Evolutionary conservation across 805 yeast genomes (phyloP), one percentile per base, ranked within the genome.

Genomic region (Lipomyces spencermartinsiae): DNA sequence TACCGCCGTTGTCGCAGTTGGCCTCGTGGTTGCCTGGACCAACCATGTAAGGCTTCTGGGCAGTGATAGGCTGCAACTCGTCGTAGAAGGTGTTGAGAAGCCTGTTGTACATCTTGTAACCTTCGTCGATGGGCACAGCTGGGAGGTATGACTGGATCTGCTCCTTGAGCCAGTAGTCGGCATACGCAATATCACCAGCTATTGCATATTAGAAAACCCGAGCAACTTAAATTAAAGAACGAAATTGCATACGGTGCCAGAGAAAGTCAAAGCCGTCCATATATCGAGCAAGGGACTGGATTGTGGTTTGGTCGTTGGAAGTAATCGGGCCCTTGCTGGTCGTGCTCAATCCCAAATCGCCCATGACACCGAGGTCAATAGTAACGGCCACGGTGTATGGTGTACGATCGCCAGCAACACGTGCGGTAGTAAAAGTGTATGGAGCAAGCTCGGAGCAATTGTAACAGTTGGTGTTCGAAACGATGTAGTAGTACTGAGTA

Each of bases 131-230:
- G 6, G 56, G 49, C 22, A 62, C 43, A 16, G 14, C 6, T 34
- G 14, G 35, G 35, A 54, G 53, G 19, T 37, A 43, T n/a, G 12
- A 31, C 57, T 34, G 65, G 58, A 59, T 46, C 62, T 63, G 65
- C 64, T 71, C 73, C 63, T 68, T 66, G 51, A 75, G 72, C 75
- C 76, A 75, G 60, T 74, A 68, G 68, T 75, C 78, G 35, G 78
- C 74, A 62, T 75, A 75, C 49, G 73, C 76, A 61, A 75, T 64
- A 62, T 75, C 78, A 31, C 78, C 78, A 14, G 71, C 69, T 51
- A 74, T 59, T 61, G 19, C 53, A n/a, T n/a, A 22, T 29, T 33
- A 16, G 33, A 25, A 34, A 37, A 14, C 55, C 25, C 35, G 29
- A 22, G 59, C 64, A 4, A 1, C 14, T 19, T 33, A 10, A 2